These are phyloP conservation scores for Colletotrichum theobromicola DNA, from an alignment of 2,329 filamentous ascomycete genomes.

Conservation along the genomic window DNA sequence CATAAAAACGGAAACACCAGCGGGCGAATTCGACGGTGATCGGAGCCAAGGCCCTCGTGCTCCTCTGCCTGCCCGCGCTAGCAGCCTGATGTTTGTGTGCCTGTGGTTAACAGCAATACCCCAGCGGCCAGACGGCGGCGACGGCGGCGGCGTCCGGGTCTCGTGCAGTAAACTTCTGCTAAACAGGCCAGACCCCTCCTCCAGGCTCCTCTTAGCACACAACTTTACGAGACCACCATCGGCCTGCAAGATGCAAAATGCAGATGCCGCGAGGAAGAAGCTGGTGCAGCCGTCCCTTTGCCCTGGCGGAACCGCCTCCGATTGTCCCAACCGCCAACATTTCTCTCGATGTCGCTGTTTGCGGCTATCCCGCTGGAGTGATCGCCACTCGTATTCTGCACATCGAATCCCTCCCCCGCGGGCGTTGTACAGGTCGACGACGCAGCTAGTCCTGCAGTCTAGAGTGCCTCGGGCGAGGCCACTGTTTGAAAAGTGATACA, in stretches of 20 bases:
- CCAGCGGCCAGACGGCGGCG: not conserved
- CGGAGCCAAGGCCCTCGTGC: not conserved
- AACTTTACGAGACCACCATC: slow-evolving; percentile 15
- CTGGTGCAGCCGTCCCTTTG: not conserved
- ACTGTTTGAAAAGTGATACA: slow-evolving; percentile 3
- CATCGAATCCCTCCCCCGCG: not conserved
- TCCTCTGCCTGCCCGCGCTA: not conserved
- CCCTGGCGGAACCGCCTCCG: not conserved
- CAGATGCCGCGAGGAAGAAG: not conserved
- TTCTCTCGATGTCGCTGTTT: not conserved
- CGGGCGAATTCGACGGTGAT: not conserved
- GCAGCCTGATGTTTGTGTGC: not conserved
- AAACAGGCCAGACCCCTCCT: slow-evolving; percentile 1
- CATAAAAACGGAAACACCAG: slow-evolving; percentile 1
- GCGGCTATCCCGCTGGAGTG: slow-evolving; percentile 1
- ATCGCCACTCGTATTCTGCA: slow-evolving; percentile 24
- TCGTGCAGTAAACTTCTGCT: slow-evolving; percentile 1
- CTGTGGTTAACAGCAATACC: not conserved
- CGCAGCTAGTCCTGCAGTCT: slow-evolving; percentile 14
- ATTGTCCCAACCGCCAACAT: not conserved
- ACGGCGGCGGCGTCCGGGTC: not conserved
- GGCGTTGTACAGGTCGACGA: not conserved
- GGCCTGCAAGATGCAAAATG: not conserved
- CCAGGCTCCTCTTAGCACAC: not conserved
- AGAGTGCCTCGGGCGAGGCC: not conserved